Evolutionary conservation across 164 flowering plant species (phyloP).

Genomic region (Aristolochia fimbriata): DNA sequence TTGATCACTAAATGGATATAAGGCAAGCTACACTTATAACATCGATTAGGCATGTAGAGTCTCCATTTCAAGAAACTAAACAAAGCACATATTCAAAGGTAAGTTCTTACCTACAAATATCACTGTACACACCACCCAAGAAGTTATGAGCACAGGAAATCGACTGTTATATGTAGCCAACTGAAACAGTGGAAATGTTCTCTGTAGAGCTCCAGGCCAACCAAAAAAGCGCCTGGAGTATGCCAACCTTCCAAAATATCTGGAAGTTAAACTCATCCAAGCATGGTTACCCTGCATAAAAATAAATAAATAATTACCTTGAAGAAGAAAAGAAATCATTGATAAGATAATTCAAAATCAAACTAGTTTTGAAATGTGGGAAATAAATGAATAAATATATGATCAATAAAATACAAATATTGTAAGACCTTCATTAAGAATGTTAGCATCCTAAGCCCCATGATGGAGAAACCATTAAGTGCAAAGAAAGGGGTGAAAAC

Average conservation of each 20-base stretch:
- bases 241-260: slow-evolving; percentile 6
- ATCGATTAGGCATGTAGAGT: too few relatives aligned
- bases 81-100: background rate
- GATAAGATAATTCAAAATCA: too few relatives aligned
- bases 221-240: slow-evolving; percentile 6
- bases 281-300: slow-evolving; percentile 10
- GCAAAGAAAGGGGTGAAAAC: too few relatives aligned
- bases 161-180: slow-evolving; percentile 8
- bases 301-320: background rate
- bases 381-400: too few relatives aligned
- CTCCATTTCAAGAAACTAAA: background rate
- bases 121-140: slow-evolving; percentile 9
- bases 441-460: too few relatives aligned
- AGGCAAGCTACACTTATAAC: too few relatives aligned
- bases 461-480: too few relatives aligned
- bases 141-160: slow-evolving; percentile 6
- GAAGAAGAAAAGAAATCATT: too few relatives aligned
- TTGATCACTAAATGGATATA: too few relatives aligned
- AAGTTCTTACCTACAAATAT: slow-evolving; percentile 13
- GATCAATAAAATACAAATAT: too few relatives aligned
- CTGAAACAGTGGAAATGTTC: slow-evolving; percentile 9
- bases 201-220: slow-evolving; percentile 7
- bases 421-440: too few relatives aligned
- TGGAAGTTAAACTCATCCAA: slow-evolving; percentile 10
- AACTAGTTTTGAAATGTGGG: too few relatives aligned